Evolutionary conservation across 345 rosid genomes (phyloP).

Genomic region (Alliaria petiolata): DNA sequence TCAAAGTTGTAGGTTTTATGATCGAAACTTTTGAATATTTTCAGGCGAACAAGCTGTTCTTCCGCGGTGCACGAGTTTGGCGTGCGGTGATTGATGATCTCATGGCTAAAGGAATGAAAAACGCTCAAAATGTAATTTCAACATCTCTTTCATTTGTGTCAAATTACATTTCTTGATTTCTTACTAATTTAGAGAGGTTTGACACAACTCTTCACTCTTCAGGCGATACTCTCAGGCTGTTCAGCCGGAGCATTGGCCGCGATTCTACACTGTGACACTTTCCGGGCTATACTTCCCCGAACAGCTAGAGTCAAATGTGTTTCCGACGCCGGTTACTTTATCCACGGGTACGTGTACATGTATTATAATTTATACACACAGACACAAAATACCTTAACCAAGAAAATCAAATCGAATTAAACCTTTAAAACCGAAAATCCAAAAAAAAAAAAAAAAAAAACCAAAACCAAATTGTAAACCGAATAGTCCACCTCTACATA

Average conservation of each 20-base stretch:
- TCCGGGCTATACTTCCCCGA: slow-evolving; percentile 59
- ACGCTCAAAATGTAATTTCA: slow-evolving; percentile 63
- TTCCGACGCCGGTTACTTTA: slow-evolving; percentile 89
- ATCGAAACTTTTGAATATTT: neutral
- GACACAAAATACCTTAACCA: neutral
- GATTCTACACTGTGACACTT: slow-evolving; percentile 79
- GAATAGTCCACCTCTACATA: too few relatives aligned
- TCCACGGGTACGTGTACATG: slow-evolving; percentile 54
- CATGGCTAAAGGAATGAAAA: slow-evolving; percentile 73
- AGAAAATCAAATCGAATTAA: neutral
- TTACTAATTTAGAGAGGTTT: neutral
- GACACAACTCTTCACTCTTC: neutral
- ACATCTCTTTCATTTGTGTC: neutral
- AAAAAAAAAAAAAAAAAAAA: too few relatives aligned
- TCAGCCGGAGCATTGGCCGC: slow-evolving; percentile 96
- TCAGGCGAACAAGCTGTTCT: slow-evolving; percentile 70
- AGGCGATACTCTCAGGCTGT: slow-evolving; percentile 95
- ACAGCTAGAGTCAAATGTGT: slow-evolving; percentile 81
- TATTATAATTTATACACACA: neutral
- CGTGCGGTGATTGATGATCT: slow-evolving; percentile 71
- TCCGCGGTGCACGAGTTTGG: slow-evolving; percentile 80
- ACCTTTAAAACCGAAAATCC: neutral
- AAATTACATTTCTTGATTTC: neutral
- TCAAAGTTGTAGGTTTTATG: neutral
- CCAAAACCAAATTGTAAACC: too few relatives aligned